Evolutionary conservation across 805 yeast genomes (phyloP), one percentile per base, ranked within the genome.

Genomic region (Metschnikowia arizonensis): DNA sequence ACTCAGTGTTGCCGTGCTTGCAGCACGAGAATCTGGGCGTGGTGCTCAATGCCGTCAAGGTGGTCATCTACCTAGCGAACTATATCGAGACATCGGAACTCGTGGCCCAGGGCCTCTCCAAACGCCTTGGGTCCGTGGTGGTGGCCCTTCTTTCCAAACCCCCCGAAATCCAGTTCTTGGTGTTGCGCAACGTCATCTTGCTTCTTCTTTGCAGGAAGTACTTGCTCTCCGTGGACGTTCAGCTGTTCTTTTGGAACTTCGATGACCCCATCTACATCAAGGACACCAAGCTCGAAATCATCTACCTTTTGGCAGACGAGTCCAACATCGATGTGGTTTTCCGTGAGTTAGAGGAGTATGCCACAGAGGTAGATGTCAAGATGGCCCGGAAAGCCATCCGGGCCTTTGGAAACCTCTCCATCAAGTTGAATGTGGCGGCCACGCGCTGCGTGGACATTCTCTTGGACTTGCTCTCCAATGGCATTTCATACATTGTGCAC

Each of bases 241-340:
- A 81, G 43, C 78, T 81, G 66, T 88, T 90, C 59, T 89, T 88
- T 64, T 83, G 93, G 65, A 81, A 81, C 48, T 86, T 79, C 56
- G 84, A 85, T 60, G 97, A 90, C 61, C 93, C 95, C 1, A 79
- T 86, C 18, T 91, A 87, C 61, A 81, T 91, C 59, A 88, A 89
- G 61, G 91, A 88, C 56, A 86, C 97, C 4, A 91, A 91, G 58
- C 69, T 91, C 36, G 97, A 91, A 60, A 84, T 93, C 47, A 81
- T 91, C 18, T 87, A 85, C 55, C 68, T 88, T 30, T 68, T 91
- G 38, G 95, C 97, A 1, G 76, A 80, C 56, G 81, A 79, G 43
- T 52, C 62, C 8, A 86, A 85, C 55, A 70, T 84, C 37, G 71
- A 68, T 4, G 64, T 73, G 31, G 88, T 91, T 0, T 66, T 90